Evolutionary conservation across 495 filamentous ascomycete species (phyloP), one percentile per base, ranked within the genome.

Genomic region (Lophiotrema nucula): DNA sequence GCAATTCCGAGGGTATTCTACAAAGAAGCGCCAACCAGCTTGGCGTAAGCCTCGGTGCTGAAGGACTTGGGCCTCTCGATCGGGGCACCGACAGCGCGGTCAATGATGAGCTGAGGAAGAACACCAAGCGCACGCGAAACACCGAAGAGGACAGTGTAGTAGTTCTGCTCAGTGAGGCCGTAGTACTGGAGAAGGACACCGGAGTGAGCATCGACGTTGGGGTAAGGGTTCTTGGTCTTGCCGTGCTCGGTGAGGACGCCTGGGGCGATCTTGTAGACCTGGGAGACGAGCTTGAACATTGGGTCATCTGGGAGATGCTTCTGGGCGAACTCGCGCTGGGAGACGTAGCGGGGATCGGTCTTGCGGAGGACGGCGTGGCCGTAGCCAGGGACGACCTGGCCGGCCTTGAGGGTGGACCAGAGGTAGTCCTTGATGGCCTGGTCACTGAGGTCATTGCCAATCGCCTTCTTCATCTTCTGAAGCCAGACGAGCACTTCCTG

Each of bases 171-270:
- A 58, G 88, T 97, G 74, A 98, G 80, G 67, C 93, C 93, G 76
- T 98, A 98, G 83, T 98, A 96, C 80, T 98, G 95, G 52, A 98
- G 88, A 63, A 98, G 89, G 64, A 97, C 93, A 81, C 93, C 93
- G 37, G 89, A 95, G 87, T 98, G 93, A 16, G 73, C 72, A 39
- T 69, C 69, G 49, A 70, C 64, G 56, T 72, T 71, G 54, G 68
- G 69, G 46, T 67, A 70, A 12, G 66, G 69, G 60, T 72, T 70
- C 60, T 72, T 72, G 56, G 69, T 76, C 58, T 98, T 98, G 77
- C 93, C 93, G 79, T 98, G 93, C 82, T 97, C 92, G 58, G 95
- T 97, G 67, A 98, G 79, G 56, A 98, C 93, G 70, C 88, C 89
- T 60, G 93, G 95, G 53, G 93, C 93, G 71, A 98, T 97, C 87